Evolutionary conservation across 345 rosid species (phyloP).

Genomic region (Pistacia integerrima): DNA sequence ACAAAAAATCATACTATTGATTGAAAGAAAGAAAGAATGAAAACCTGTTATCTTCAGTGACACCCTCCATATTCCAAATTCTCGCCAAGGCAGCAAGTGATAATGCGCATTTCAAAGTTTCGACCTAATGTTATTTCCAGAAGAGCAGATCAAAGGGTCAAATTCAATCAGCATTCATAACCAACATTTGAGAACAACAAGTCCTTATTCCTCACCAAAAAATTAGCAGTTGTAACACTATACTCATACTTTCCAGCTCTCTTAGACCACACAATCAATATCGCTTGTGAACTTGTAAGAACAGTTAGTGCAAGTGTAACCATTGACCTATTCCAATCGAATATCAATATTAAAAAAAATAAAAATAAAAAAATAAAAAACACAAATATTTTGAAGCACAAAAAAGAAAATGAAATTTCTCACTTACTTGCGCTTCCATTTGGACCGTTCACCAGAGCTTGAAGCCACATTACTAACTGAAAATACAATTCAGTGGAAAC

Average conservation of each 20-base stretch:
- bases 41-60: conserved; percentile 91
- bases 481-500: conserved; percentile 35
- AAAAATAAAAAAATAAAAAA: background rate
- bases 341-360: background rate
- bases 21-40: background rate
- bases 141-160: conserved; percentile 19
- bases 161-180: background rate
- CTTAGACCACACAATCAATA: conserved; percentile 97
- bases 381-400: background rate
- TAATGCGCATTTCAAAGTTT: conserved; percentile 83
- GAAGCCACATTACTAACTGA: conserved; percentile 36
- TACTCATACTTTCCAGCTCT: conserved; percentile 98
- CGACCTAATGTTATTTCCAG: conserved; percentile 58
- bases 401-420: conserved; percentile 4
- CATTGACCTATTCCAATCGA: conserved; percentile 45
- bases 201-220: conserved; percentile 57
- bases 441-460: conserved; percentile 43
- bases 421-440: conserved; percentile 84
- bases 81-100: conserved; percentile 89
- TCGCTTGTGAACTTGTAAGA: conserved; percentile 96
- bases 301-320: conserved; percentile 85
- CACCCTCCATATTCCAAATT: conserved; percentile 80
- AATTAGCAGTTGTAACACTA: conserved; percentile 95
- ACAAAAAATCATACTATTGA: background rate
- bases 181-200: background rate